These are phyloP conservation scores for Pseudocercospora eumusae DNA, from an alignment of 2,329 filamentous ascomycete species.

Conservation along the genomic window DNA sequence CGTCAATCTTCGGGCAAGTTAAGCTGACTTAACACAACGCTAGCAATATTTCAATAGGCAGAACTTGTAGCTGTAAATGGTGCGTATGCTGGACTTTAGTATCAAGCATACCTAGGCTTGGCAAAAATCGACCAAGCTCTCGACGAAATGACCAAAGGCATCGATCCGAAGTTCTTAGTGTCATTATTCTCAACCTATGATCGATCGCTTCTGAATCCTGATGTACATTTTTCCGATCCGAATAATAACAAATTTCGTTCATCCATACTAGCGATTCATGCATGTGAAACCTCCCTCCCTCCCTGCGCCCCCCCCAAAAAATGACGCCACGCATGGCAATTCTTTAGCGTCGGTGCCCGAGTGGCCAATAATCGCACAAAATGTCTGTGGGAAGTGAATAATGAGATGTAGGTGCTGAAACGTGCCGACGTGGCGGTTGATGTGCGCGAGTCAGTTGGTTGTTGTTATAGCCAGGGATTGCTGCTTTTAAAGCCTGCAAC, in stretches of 20 bases:
- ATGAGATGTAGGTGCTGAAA: not conserved
- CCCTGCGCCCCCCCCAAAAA: not conserved
- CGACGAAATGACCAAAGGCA: too few relatives aligned
- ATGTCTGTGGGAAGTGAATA: not conserved
- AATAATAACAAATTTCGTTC: too few relatives aligned
- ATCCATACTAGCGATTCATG: constrained; percentile 9
- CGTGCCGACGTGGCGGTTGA: not conserved
- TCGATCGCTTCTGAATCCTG: too few relatives aligned
- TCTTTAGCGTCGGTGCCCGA: not conserved
- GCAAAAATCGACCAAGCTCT: too few relatives aligned
- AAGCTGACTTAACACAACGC: constrained; percentile 53
- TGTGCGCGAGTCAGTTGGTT: constrained; percentile 1
- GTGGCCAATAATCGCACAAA: constrained; percentile 3
- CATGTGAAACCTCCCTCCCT: constrained; percentile 7
- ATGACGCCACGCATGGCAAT: constrained; percentile 7
- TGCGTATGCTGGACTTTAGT: constrained; percentile 56
- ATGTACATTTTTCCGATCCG: too few relatives aligned
- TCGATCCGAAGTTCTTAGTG: too few relatives aligned
- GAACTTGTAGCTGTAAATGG: too few relatives aligned
- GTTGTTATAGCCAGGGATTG: constrained; percentile 5
- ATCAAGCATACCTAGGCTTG: too few relatives aligned
- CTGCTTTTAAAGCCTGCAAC: not conserved
- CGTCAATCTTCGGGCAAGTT: constrained; percentile 52
- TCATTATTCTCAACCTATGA: too few relatives aligned
- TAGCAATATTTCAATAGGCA: too few relatives aligned